These are phyloP conservation scores for Paracoccidioides lutzii DNA, from an alignment of 2,329 filamentous ascomycete genomes.

Conservation along the genomic window DNA sequence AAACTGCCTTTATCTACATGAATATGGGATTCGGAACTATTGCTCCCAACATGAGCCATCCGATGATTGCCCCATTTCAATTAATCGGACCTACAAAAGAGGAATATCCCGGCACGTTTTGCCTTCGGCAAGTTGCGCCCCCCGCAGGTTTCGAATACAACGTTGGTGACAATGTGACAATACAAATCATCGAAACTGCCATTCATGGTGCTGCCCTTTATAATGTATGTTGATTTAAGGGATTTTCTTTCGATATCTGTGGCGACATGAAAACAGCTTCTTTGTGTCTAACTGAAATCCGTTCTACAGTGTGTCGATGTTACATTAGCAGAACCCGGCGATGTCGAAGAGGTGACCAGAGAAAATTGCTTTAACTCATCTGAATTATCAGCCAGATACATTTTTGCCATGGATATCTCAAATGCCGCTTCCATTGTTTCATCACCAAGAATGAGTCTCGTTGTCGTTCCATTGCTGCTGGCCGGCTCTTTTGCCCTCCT, in stretches of 20 bases:
- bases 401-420: constrained; percentile 8
- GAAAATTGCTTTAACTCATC: constrained; percentile 81
- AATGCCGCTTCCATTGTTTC: constrained; percentile 7
- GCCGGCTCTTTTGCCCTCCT: constrained; percentile 11
- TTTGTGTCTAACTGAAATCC: background rate
- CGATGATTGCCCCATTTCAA: constrained; percentile 69
- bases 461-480: constrained; percentile 18
- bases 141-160: constrained; percentile 59
- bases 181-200: constrained; percentile 74
- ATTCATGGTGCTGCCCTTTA: constrained; percentile 73
- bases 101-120: constrained; percentile 79
- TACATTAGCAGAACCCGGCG: constrained; percentile 67
- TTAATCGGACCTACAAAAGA: constrained; percentile 68
- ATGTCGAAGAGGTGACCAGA: constrained; percentile 62
- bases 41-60: constrained; percentile 75
- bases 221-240: constrained; percentile 45
- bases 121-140: constrained; percentile 76
- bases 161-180: constrained; percentile 77
- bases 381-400: background rate
- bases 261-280: background rate
- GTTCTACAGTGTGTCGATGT: constrained; percentile 77
- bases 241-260: too few relatives aligned
- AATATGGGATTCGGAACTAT: constrained; percentile 78
- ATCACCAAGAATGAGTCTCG: constrained; percentile 10
- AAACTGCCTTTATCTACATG: constrained; percentile 70